phyloP scores from a whole-genome alignment of 2,329 filamentous ascomycete species.

The Pseudogymnoascus sp. region DNA sequence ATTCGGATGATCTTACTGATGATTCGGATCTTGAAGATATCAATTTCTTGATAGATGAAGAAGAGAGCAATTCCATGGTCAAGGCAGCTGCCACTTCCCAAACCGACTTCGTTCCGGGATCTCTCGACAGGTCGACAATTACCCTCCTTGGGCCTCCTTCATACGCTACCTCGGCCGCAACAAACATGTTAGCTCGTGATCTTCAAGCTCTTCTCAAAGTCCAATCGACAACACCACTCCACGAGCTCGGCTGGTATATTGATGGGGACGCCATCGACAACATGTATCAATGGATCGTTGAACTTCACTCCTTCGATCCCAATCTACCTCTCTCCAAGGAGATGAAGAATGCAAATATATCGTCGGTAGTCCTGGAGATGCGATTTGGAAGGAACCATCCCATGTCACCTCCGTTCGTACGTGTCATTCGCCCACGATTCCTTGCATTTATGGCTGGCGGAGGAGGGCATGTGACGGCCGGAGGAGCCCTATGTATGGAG shows the following conservation, averaged over 20 bases:
- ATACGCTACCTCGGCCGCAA: conserved; percentile 55
- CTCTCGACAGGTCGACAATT: conserved; percentile 52
- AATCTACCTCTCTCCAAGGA: conserved; percentile 63
- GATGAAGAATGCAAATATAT: conserved; percentile 53
- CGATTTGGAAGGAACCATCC: conserved; percentile 73
- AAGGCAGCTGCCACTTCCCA: conserved; percentile 11
- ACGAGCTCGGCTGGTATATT: conserved; percentile 77
- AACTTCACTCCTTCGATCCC: conserved; percentile 73
- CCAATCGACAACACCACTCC: conserved; percentile 51
- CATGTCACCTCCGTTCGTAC: conserved; percentile 72
- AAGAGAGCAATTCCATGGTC: neutral
- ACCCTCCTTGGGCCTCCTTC: conserved; percentile 55
- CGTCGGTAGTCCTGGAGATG: conserved; percentile 70
- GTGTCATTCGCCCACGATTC: conserved; percentile 74
- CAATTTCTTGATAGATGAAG: neutral
- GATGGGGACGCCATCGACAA: conserved; percentile 57
- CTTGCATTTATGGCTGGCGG: conserved; percentile 62
- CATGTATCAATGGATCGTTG: conserved; percentile 85
- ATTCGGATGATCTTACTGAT: conserved; percentile 2
- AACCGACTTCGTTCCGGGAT: conserved; percentile 60
- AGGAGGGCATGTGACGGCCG: conserved; percentile 76
- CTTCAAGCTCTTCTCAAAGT: conserved; percentile 54
- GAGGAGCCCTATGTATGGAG: conserved; percentile 79
- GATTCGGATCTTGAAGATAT: conserved; percentile 5
- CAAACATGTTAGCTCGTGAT: conserved; percentile 54